Base-by-base conservation (phyloP, 331 rosid genomes). In the Malus hybrid region DNA sequence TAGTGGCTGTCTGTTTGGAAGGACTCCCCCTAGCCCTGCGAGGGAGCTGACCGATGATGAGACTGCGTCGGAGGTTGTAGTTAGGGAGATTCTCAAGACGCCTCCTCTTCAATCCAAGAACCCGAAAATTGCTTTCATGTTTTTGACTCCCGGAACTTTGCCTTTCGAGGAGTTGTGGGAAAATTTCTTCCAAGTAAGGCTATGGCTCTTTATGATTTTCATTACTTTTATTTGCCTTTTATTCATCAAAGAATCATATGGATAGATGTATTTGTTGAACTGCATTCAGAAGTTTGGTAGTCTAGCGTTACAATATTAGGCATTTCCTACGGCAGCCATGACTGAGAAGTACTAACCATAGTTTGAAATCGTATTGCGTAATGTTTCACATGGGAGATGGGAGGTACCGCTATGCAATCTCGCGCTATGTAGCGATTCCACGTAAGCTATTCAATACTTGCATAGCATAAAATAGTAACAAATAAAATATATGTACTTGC, bases 121-220 rank as follows among this genome's bases (percentile, higher is more conserved):
- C 67, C 92, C 96, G 8, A 94, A 91, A 82, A 55, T 94, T 42
- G 99, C 99, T 66, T 94, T 94, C 86, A 62, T 94, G 97, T 94
- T 90, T 76, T 74, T 94, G 89, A 90, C 96, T 73, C 96, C 95
- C 16, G 89, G 95, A 55, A 68, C 97, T 1, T 80, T 94, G 72
- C 96, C 97, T 11, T 94, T 94, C 44, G 99, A 94, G 91, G 89
- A 79, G 87, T 89, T 90, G 4, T 94, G 98, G 98, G 91, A 91
- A 75, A 82, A 63, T 76, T 94, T 94, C 86, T 91, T 94, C 79
- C 73, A 70, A 80, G 98, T 94, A 86, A 78, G 93, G 32, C 74
- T 42, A 18, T 69, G 46, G 12, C 11, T 33, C 73, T 30, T 30
- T 24, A 18, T 48, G n/a, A 65, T 68, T 39, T 66, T 16, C 65